Conservation (phyloP, 1,139 yeast species). For the Debaryomycetaceae sp. region DNA sequence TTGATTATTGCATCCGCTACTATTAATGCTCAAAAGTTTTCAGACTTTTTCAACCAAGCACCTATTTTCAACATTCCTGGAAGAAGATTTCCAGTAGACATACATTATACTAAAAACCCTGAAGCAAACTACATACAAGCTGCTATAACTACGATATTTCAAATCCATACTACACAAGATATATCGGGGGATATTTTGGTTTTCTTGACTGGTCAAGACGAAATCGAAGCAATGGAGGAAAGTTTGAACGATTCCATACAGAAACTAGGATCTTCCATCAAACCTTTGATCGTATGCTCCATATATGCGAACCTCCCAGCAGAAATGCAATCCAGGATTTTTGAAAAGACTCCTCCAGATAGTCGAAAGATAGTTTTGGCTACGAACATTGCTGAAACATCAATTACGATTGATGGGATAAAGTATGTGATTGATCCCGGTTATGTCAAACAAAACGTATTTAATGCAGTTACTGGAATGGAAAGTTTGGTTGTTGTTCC, state of each 20-base stretch:
- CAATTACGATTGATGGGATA: slow-evolving; percentile 91
- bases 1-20: slow-evolving; percentile 91
- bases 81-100: slow-evolving; percentile 82
- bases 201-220: slow-evolving; percentile 63
- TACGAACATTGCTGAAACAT: slow-evolving; percentile 95
- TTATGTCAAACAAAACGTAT: slow-evolving; percentile 82
- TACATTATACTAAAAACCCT: slow-evolving; percentile 81
- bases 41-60: slow-evolving; percentile 73
- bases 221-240: slow-evolving; percentile 80
- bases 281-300: slow-evolving; percentile 72
- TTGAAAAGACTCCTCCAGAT: slow-evolving; percentile 81
- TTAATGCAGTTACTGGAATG: slow-evolving; percentile 83
- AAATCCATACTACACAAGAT: slow-evolving; percentile 69
- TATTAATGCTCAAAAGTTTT: slow-evolving; percentile 82
- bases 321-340: slow-evolving; percentile 75
- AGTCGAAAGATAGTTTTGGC: slow-evolving; percentile 88
- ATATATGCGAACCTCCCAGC: slow-evolving; percentile 92
- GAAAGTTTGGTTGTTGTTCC: slow-evolving; percentile 83
- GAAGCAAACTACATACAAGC: slow-evolving; percentile 90
- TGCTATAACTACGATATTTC: slow-evolving; percentile 76
- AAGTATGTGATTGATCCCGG: slow-evolving; percentile 91
- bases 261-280: slow-evolving; percentile 60
- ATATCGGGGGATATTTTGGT: slow-evolving; percentile 82
- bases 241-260: slow-evolving; percentile 60
- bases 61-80: slow-evolving; percentile 91